Evolutionary conservation across 495 filamentous ascomycete species (phyloP).

Genomic region (Talaromyces borbonicus): DNA sequence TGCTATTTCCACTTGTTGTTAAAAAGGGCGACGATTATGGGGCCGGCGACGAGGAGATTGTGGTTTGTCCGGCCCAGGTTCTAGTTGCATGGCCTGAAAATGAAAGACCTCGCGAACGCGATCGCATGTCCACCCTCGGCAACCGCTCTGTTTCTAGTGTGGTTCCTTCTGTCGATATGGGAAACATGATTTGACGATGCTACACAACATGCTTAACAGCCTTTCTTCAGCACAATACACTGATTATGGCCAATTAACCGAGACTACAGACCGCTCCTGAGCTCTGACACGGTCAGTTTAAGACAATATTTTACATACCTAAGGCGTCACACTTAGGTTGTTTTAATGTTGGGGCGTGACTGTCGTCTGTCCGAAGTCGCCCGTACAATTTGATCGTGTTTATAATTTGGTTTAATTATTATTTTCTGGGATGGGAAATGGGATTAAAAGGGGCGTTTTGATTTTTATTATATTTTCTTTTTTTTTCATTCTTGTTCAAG

Average conservation of each 20-base stretch:
- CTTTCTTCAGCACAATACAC: too few relatives aligned
- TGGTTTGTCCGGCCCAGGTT: slow-evolving; percentile 89
- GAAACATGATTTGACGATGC: slow-evolving; percentile 40
- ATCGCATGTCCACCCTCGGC: slow-evolving; percentile 36
- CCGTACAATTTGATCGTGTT: too few relatives aligned
- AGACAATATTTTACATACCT: neutral
- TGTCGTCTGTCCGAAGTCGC: too few relatives aligned
- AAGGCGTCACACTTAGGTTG: slow-evolving; percentile 8
- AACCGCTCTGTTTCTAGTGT: slow-evolving; percentile 34
- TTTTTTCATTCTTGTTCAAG: neutral
- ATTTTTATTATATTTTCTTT: too few relatives aligned
- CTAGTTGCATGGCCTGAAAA: slow-evolving; percentile 48
- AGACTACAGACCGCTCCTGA: neutral
- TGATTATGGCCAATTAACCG: too few relatives aligned
- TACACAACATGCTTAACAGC: slow-evolving; percentile 23
- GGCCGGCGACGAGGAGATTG: slow-evolving; percentile 78
- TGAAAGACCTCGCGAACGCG: slow-evolving; percentile 28
- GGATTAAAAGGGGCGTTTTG: too few relatives aligned
- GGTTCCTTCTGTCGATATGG: slow-evolving; percentile 40
- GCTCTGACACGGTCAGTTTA: neutral
- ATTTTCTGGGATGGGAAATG: too few relatives aligned
- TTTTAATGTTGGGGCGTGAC: too few relatives aligned
- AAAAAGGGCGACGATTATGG: slow-evolving; percentile 86
- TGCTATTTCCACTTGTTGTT: slow-evolving; percentile 89
- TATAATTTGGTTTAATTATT: too few relatives aligned